Evolutionary conservation across 192 early-diverging fungal species (phyloP), one percentile per base, ranked within the genome.

Genomic region (Podila verticillata): DNA sequence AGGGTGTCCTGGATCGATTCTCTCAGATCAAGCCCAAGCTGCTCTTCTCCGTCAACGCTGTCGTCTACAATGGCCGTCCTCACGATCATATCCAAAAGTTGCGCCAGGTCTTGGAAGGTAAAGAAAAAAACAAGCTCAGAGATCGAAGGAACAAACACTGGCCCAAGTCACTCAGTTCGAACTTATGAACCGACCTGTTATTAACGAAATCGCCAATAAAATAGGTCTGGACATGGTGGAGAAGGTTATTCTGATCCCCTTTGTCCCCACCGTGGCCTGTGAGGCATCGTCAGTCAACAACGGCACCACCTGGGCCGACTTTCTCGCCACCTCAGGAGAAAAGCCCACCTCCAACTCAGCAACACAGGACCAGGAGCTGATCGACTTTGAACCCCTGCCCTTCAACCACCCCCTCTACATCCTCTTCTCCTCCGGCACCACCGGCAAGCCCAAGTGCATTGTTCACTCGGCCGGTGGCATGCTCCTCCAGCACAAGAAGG

Each of bases 381-480:
- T 97, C 35, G 64, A 54, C 2, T 99, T 95, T 87, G 91, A 91
- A 66, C 96, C 96, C 81, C 83, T 98, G 28, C 90, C 95, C 20
- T 98, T 98, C 74, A 88, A 94, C 68, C 96, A 98, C 72, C 96
- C 96, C 19, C 83, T 96, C 31, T 95, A 92, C 65, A 96, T 98
- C 61, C 84, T 99, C 39, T 99, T 94, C 81, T 93, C 91, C 32
- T 97, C 96, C 4, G 98, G 98, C 15, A 99, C 98, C 1, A 98
- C 96, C 6, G 95, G 95, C 31, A 92, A 94, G 61, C 97, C 97
- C 29, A 99, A 99, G 81, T 99, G 97, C 72, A 93, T 99, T 49
- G 96, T 96, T 32, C 97, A 99, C 83, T 93, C 93, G 9, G 93
- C 95, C 17, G 94, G 95, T 63, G 98, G 98, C 30, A 83, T 95